Percentiles rank a stretch among this genome's conserved stretches.
Conservation (phyloP, 805 yeast species). For the Candida yuanshanica region DNA sequence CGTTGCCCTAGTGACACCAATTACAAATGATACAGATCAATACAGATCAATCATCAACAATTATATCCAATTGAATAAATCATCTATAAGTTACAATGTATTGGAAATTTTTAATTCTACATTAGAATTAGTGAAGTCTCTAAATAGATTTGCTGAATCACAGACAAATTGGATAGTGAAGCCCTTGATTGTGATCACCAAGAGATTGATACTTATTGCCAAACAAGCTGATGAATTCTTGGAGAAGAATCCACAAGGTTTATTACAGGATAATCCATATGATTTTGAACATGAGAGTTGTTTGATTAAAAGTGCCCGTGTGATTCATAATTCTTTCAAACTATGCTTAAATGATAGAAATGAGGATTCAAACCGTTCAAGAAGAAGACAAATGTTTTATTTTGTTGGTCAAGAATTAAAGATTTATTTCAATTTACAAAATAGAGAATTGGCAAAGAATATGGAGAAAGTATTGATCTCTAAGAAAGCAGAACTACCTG, state of each 20-base stretch:
- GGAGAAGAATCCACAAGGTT: constrained; percentile 12
- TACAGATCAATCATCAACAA: constrained; percentile 4
- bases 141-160: constrained; percentile 48
- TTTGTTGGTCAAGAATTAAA: constrained; percentile 66
- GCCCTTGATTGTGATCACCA: constrained; percentile 35
- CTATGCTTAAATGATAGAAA: constrained; percentile 75
- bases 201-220: constrained; percentile 29
- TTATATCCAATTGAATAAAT: constrained; percentile 11
- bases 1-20: not conserved
- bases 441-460: constrained; percentile 68
- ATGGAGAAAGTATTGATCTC: constrained; percentile 64
- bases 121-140: constrained; percentile 36
- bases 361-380: constrained; percentile 41
- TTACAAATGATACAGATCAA: constrained; percentile 4
- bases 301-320: constrained; percentile 52
- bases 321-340: constrained; percentile 69
- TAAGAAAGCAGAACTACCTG: constrained; percentile 48
- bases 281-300: constrained; percentile 27
- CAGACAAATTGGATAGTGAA: constrained; percentile 48
- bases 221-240: constrained; percentile 19
- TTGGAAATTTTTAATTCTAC: constrained; percentile 25
- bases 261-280: constrained; percentile 7
- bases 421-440: constrained; percentile 60
- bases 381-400: constrained; percentile 60
- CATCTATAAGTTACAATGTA: constrained; percentile 26